A percentile compares a stretch with the other conserved stretches of the same genome.
phyloP scores from a whole-genome alignment of 2,329 filamentous ascomycete species.

The Neofusicoccum laricinum region DNA sequence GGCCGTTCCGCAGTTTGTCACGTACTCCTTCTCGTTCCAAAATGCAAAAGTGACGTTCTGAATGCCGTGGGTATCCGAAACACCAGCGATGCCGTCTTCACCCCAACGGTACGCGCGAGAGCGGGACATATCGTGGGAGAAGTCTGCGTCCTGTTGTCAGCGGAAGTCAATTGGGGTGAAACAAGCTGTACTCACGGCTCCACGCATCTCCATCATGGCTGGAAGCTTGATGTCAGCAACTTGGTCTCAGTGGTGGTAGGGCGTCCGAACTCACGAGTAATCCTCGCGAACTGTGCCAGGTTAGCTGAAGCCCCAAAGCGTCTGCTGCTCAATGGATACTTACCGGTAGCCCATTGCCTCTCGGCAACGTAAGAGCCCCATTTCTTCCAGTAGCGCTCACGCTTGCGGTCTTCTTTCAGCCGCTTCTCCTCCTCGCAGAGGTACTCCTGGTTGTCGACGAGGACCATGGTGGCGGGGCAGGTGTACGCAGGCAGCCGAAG shows the following conservation, averaged over 20 bases:
- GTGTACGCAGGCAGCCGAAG: background rate
- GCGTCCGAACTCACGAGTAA: constrained; percentile 62
- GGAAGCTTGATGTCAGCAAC: constrained; percentile 27
- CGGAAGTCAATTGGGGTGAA: background rate
- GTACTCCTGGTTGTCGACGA: constrained; percentile 84
- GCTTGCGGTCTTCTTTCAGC: constrained; percentile 78
- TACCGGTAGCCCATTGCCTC: constrained; percentile 92
- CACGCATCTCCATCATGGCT: constrained; percentile 86
- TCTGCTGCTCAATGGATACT: constrained; percentile 28
- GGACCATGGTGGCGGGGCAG: constrained; percentile 64
- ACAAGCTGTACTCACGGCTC: constrained; percentile 67
- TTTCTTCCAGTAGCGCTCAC: constrained; percentile 94
- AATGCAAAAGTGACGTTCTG: constrained; percentile 95
- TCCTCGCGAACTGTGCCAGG: constrained; percentile 73
- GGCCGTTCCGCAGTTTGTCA: constrained; percentile 17
- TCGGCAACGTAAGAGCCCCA: constrained; percentile 95
- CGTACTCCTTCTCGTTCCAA: constrained; percentile 95
- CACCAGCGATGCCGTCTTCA: constrained; percentile 93
- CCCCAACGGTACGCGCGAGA: constrained; percentile 92
- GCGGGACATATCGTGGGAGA: constrained; percentile 87
- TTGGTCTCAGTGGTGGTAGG: constrained; percentile 3
- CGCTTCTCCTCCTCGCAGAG: constrained; percentile 88
- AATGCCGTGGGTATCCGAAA: constrained; percentile 85
- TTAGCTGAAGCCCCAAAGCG: constrained; percentile 25
- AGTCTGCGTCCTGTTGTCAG: constrained; percentile 60